These are phyloP conservation scores for Backusella macrospora DNA, from an alignment of 192 early-diverging fungal genomes.

Conservation along the genomic window DNA sequence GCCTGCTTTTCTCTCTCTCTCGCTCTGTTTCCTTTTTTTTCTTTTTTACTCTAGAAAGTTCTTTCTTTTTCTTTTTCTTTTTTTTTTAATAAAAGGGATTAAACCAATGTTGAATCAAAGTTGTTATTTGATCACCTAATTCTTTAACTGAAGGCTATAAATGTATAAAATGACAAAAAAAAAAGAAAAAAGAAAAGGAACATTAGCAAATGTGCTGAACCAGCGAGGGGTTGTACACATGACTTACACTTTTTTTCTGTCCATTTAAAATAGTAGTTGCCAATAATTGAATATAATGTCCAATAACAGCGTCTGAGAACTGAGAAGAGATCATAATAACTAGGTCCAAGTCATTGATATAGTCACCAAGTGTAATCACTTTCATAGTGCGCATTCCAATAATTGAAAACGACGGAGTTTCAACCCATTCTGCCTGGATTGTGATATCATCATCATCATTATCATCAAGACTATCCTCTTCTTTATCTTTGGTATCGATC, in stretches of 20 bases:
- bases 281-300: background rate
- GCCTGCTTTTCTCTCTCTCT: background rate
- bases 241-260: background rate
- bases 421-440: conserved; percentile 2
- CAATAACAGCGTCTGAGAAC: background rate
- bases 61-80: too few relatives aligned
- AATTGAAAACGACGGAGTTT: background rate
- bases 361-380: background rate
- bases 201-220: too few relatives aligned
- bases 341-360: background rate
- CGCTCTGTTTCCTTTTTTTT: too few relatives aligned
- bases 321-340: background rate
- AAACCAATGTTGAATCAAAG: background rate
- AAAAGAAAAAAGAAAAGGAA: too few relatives aligned
- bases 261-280: background rate
- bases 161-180: too few relatives aligned
- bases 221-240: too few relatives aligned
- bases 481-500: background rate
- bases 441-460: background rate
- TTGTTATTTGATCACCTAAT: background rate
- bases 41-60: background rate
- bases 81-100: background rate
- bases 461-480: background rate
- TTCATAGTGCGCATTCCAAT: background rate
- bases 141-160: background rate